Evolutionary conservation across 306 rosid species (phyloP).

Genomic region (Purshia tridentata): DNA sequence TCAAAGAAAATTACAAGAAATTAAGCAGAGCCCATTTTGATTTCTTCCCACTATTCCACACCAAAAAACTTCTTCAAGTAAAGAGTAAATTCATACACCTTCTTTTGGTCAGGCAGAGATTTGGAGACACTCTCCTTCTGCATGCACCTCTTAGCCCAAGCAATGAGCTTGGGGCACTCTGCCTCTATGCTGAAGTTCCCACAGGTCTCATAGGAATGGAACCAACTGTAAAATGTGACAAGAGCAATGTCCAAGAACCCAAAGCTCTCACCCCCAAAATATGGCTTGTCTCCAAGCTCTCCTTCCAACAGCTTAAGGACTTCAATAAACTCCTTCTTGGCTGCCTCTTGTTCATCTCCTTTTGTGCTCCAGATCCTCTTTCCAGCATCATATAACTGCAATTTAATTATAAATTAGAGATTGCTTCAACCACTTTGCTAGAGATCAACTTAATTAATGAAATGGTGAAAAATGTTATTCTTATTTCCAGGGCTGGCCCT

Average conservation of each 20-base stretch:
- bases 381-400: slow-evolving; percentile 31
- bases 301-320: slow-evolving; percentile 18
- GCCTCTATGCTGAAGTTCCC: slow-evolving; percentile 22
- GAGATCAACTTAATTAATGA: too few relatives aligned
- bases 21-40: background rate
- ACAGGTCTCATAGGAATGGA: slow-evolving; percentile 12
- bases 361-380: slow-evolving; percentile 26
- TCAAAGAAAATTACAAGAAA: background rate
- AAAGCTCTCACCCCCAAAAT: slow-evolving; percentile 26
- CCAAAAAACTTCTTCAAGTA: slow-evolving; percentile 6
- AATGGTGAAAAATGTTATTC: too few relatives aligned
- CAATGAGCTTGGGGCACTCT: slow-evolving; percentile 16
- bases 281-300: slow-evolving; percentile 34
- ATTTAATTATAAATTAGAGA: background rate
- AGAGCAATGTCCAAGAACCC: slow-evolving; percentile 38
- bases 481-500: too few relatives aligned
- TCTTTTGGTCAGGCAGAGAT: slow-evolving; percentile 29
- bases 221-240: slow-evolving; percentile 18
- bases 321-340: slow-evolving; percentile 16
- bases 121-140: slow-evolving; percentile 24
- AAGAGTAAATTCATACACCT: slow-evolving; percentile 26
- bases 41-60: slow-evolving; percentile 6
- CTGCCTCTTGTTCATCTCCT: slow-evolving; percentile 31
- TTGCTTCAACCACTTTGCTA: too few relatives aligned
- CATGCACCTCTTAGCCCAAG: slow-evolving; percentile 19